These are phyloP conservation scores for Exophiala dermatitidis DNA, from an alignment of 2,329 filamentous ascomycete species.

Conservation along the genomic window DNA sequence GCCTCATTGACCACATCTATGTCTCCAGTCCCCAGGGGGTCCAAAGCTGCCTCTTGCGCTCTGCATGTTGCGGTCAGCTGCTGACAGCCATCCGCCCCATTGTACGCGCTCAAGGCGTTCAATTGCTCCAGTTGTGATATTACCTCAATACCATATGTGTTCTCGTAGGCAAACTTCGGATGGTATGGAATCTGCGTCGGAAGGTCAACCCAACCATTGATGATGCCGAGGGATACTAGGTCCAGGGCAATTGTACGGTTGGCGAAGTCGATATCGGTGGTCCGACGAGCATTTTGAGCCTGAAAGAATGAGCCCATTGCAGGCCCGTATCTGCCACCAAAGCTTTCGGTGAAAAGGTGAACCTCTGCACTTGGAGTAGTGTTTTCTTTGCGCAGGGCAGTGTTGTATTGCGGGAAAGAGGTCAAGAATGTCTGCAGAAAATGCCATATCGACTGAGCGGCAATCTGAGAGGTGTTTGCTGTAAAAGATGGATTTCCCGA, in stretches of 20 bases:
- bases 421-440: slow-evolving; percentile 50
- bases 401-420: slow-evolving; percentile 53
- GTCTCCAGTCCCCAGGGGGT: slow-evolving; percentile 25
- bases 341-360: slow-evolving; percentile 62
- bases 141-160: slow-evolving; percentile 54
- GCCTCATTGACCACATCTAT: slow-evolving; percentile 24
- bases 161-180: slow-evolving; percentile 36
- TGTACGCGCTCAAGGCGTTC: slow-evolving; percentile 25
- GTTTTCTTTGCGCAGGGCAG: slow-evolving; percentile 37
- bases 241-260: slow-evolving; percentile 22
- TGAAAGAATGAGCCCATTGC: slow-evolving; percentile 54
- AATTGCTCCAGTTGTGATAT: slow-evolving; percentile 36
- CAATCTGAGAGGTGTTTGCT: slow-evolving; percentile 36
- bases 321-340: slow-evolving; percentile 64
- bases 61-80: slow-evolving; percentile 26
- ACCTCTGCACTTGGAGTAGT: slow-evolving; percentile 43
- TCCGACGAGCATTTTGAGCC: slow-evolving; percentile 53
- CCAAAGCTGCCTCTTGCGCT: slow-evolving; percentile 20
- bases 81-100: slow-evolving; percentile 25
- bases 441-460: slow-evolving; percentile 51
- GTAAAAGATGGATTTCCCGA: slow-evolving; percentile 38
- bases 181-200: slow-evolving; percentile 46
- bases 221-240: slow-evolving; percentile 57
- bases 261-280: slow-evolving; percentile 43
- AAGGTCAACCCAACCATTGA: slow-evolving; percentile 65